A percentile compares a stretch with the other conserved stretches of the same genome.
These are phyloP conservation scores for Astrothelium macrocarpum DNA, from an alignment of 495 filamentous ascomycete genomes.

Conservation along the genomic window DNA sequence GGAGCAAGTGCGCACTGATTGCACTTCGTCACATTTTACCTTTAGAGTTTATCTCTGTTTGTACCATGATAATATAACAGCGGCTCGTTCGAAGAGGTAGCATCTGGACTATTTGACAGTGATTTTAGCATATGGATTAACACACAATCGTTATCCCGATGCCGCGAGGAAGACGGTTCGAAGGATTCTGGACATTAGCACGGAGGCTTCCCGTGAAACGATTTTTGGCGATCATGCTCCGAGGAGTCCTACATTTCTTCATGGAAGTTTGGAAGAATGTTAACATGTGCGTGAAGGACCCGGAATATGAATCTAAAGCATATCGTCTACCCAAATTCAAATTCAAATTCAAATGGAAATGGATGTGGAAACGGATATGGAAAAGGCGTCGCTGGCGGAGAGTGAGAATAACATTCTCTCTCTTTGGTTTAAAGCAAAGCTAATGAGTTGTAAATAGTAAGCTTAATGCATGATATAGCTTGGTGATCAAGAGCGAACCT, in stretches of 20 bases:
- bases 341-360: neutral
- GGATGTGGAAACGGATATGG: too few species aligned
- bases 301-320: neutral
- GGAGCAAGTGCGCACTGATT: neutral
- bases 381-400: too few species aligned
- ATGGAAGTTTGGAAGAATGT: neutral
- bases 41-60: neutral
- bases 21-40: neutral
- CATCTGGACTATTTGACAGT: neutral
- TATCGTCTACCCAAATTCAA: neutral
- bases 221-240: neutral
- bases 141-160: neutral
- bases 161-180: neutral
- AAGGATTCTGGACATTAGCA: constrained; percentile 3
- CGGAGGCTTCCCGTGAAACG: neutral
- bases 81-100: neutral
- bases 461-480: too few species aligned
- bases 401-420: too few species aligned
- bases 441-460: too few species aligned
- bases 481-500: too few species aligned
- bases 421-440: too few species aligned
- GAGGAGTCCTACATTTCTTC: neutral
- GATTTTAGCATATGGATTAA: neutral
- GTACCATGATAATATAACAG: neutral
- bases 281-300: too few species aligned